Percentiles rank a stretch among this genome's conserved stretches.
Evolutionary conservation across 371 early-diverging fungal species (phyloP).

Genomic region (Mucor piriformis): DNA sequence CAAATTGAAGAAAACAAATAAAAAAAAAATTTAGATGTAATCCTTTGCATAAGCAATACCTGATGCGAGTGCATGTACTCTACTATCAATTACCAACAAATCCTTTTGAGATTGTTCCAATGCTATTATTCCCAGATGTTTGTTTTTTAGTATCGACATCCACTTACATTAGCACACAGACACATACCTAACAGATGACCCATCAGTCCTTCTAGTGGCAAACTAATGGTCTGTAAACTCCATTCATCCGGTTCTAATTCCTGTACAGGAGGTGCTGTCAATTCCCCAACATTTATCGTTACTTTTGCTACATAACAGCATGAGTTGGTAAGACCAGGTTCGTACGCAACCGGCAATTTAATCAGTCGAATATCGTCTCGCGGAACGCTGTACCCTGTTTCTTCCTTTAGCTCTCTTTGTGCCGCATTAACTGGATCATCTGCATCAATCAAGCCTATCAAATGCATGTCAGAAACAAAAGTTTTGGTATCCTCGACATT

Average conservation of each 20-base stretch:
- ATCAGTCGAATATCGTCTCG: slow-evolving; percentile 3
- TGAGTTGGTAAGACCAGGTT: slow-evolving; percentile 64
- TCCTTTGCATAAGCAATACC: slow-evolving; percentile 14
- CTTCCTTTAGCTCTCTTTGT: slow-evolving; percentile 62
- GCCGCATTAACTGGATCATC: slow-evolving; percentile 46
- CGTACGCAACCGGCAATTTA: slow-evolving; percentile 50
- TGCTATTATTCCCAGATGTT: slow-evolving; percentile 1
- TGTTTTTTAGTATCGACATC: no score
- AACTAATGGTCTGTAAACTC: slow-evolving; percentile 50
- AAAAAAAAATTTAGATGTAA: background rate
- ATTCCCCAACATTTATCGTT: slow-evolving; percentile 21
- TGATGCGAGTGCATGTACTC: slow-evolving; percentile 26
- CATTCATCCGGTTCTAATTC: slow-evolving; percentile 58
- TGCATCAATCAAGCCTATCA: slow-evolving; percentile 55
- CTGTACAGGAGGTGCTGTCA: slow-evolving; percentile 18
- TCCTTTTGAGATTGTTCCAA: slow-evolving; percentile 16
- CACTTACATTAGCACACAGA: no score
- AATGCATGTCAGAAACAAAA: background rate
- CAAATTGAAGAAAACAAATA: slow-evolving; percentile 2
- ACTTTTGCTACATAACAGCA: slow-evolving; percentile 51
- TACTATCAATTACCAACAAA: slow-evolving; percentile 23
- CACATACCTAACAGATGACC: slow-evolving; percentile 41
- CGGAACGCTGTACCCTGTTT: slow-evolving; percentile 55
- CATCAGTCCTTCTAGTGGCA: slow-evolving; percentile 45
- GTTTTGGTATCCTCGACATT: background rate